Evolutionary conservation across 169 alveolate genomes (phyloP).

Genomic region (Hepatocystis sp.): DNA sequence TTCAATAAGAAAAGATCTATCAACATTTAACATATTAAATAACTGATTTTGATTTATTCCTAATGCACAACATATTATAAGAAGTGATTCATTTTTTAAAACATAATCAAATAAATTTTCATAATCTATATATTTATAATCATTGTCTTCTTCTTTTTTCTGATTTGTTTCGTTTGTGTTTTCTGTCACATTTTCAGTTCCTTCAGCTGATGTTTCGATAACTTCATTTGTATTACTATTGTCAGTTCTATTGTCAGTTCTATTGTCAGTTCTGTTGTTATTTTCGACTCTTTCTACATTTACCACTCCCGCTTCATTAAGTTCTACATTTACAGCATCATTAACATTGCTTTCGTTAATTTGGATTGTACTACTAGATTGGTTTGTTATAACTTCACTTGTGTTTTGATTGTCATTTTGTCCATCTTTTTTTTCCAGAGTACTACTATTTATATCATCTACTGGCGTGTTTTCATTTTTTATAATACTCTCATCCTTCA

Average conservation of each 20-base stretch:
- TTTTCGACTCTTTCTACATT: neutral
- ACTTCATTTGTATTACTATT: neutral
- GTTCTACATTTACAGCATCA: too few relatives aligned
- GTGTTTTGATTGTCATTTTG: too few relatives aligned
- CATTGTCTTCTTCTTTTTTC: slow-evolving; percentile 13
- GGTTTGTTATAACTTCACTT: too few relatives aligned
- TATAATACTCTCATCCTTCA: too few relatives aligned
- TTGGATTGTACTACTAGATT: too few relatives aligned
- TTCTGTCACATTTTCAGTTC: neutral
- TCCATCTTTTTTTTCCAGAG: too few relatives aligned
- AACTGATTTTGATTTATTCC: slow-evolving; percentile 69
- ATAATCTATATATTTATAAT: slow-evolving; percentile 65
- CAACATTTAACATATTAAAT: slow-evolving; percentile 54
- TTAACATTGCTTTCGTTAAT: too few relatives aligned
- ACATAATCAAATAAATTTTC: slow-evolving; percentile 64
- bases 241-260: neutral
- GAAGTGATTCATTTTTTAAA: slow-evolving; percentile 56
- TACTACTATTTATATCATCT: too few relatives aligned
- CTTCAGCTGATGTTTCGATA: neutral
- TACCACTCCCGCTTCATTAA: neutral
- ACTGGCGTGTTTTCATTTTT: too few relatives aligned
- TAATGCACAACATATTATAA: slow-evolving; percentile 61
- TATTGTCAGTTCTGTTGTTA: neutral
- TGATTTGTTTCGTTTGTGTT: neutral
- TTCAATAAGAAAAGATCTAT: slow-evolving; percentile 66